Evolutionary conservation across 192 early-diverging fungal species (phyloP).

Genomic region (Coemansia sp.): DNA sequence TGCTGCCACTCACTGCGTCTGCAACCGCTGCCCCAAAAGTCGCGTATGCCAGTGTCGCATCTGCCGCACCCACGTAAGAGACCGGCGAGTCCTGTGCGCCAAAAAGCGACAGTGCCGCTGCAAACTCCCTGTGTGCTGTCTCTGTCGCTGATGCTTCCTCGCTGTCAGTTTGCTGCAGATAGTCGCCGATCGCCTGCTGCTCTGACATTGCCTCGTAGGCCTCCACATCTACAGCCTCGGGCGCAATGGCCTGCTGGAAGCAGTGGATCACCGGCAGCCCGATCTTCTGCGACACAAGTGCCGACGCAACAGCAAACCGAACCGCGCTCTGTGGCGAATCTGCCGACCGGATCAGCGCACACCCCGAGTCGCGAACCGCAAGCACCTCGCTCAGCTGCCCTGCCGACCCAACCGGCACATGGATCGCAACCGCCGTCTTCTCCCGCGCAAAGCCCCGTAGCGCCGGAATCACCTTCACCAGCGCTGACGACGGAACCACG

Average conservation of each 20-base stretch:
- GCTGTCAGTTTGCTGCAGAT: constrained; percentile 21
- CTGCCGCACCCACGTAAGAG: constrained; percentile 31
- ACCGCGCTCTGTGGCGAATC: constrained; percentile 72
- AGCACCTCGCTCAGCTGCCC: constrained; percentile 61
- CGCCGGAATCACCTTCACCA: constrained; percentile 40
- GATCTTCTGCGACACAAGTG: constrained; percentile 67
- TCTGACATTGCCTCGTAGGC: constrained; percentile 32
- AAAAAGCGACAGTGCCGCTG: constrained; percentile 28
- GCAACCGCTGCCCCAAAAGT: constrained; percentile 55
- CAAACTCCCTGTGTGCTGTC: constrained; percentile 12
- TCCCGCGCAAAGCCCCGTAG: constrained; percentile 37
- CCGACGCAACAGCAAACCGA: constrained; percentile 79
- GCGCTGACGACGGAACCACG: constrained; percentile 17
- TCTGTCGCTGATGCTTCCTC: background rate
- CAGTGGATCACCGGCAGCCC: constrained; percentile 66
- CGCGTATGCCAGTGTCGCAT: constrained; percentile 74
- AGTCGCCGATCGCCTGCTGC: constrained; percentile 49
- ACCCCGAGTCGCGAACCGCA: constrained; percentile 76
- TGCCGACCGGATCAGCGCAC: constrained; percentile 73
- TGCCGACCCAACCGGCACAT: constrained; percentile 30
- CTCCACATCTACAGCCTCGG: constrained; percentile 31
- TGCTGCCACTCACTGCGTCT: constrained; percentile 37
- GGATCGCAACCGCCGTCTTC: constrained; percentile 29
- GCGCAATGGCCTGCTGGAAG: constrained; percentile 38
- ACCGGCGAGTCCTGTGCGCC: constrained; percentile 16